Percentiles rank a stretch among this genome's conserved stretches.
These are phyloP conservation scores for Pseudogymnoascus sp. DNA, from an alignment of 2,329 filamentous ascomycete species.

Conservation along the genomic window DNA sequence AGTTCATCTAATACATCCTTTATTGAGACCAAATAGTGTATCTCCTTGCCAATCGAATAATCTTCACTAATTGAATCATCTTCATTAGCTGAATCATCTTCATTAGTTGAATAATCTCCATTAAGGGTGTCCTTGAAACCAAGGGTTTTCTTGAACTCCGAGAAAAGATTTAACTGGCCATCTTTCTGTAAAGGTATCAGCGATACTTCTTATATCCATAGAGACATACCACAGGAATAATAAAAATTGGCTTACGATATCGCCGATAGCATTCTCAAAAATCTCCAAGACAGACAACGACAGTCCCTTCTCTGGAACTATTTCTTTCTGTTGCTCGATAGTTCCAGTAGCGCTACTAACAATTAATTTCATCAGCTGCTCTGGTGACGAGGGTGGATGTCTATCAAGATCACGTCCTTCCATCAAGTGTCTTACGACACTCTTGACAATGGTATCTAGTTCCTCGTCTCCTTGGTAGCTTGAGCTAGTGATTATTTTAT, in stretches of 20 bases:
- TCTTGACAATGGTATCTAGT: neutral
- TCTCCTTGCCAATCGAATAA: neutral
- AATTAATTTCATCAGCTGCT: neutral
- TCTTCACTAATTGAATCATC: neutral
- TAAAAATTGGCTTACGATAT: neutral
- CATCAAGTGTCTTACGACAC: neutral
- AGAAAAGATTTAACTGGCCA: neutral
- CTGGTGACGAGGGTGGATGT: neutral
- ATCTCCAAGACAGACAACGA: neutral
- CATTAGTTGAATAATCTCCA: neutral
- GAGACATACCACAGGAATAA: too few relatives aligned
- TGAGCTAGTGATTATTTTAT: slow-evolving; percentile 6
- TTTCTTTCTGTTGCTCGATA: neutral
- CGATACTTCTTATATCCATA: neutral
- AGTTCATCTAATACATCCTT: slow-evolving; percentile 19
- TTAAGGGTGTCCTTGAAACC: too few relatives aligned
- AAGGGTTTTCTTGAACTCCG: neutral
- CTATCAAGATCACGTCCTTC: neutral
- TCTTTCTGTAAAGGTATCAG: neutral
- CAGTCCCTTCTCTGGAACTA: neutral
- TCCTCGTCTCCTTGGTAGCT: neutral
- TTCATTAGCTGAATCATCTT: neutral
- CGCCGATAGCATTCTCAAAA: slow-evolving; percentile 1
- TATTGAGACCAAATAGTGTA: neutral
- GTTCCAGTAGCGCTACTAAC: neutral